Evolutionary conservation across 2,329 filamentous ascomycete species (phyloP).

Genomic region (Apiospora rasikravindrae): DNA sequence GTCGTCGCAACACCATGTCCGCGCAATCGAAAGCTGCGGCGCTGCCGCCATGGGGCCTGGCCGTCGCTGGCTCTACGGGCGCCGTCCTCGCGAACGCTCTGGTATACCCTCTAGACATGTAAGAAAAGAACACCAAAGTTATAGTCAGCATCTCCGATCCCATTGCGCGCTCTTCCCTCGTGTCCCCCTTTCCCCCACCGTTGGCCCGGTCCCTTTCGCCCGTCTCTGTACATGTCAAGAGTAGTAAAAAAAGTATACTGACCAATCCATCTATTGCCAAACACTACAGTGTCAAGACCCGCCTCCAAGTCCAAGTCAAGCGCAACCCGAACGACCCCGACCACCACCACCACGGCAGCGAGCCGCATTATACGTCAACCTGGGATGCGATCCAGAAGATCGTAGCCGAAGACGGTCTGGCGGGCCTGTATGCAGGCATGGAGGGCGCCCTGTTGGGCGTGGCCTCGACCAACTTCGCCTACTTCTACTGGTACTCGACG

Average conservation of each 20-base stretch:
- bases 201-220: background rate
- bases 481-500: slow-evolving; percentile 98
- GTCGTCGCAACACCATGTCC: slow-evolving; percentile 55
- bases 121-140: slow-evolving; percentile 44
- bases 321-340: slow-evolving; percentile 51
- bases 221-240: background rate
- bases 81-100: slow-evolving; percentile 93
- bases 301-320: slow-evolving; percentile 93
- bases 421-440: slow-evolving; percentile 89
- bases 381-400: slow-evolving; percentile 90
- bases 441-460: slow-evolving; percentile 86
- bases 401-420: slow-evolving; percentile 75
- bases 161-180: slow-evolving; percentile 9
- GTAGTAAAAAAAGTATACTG: background rate
- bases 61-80: slow-evolving; percentile 89
- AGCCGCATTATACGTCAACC: slow-evolving; percentile 83
- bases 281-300: slow-evolving; percentile 81
- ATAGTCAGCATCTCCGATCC: slow-evolving; percentile 3
- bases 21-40: slow-evolving; percentile 67
- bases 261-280: background rate
- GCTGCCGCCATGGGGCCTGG: slow-evolving; percentile 91
- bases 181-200: background rate
- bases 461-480: slow-evolving; percentile 97
- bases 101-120: slow-evolving; percentile 98
- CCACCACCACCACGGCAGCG: slow-evolving; percentile 38